phyloP scores from a whole-genome alignment of 148 eudicot genomes.

The Camellia japonica region DNA sequence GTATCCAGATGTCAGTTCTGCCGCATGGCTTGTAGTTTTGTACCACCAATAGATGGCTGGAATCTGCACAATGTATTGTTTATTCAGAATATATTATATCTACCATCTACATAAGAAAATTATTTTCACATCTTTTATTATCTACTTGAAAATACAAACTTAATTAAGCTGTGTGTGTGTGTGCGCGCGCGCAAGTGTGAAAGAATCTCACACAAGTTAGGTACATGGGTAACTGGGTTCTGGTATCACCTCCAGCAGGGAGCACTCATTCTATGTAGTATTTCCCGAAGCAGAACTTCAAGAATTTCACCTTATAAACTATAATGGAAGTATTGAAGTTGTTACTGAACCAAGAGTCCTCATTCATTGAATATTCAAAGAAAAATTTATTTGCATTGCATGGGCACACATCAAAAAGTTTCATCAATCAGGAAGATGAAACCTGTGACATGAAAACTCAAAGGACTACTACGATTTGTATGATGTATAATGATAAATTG shows the following conservation, averaged over 20 bases:
- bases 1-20: conserved; percentile 72
- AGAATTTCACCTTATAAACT: not conserved
- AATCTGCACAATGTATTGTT: conserved; percentile 35
- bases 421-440: not conserved
- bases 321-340: not conserved
- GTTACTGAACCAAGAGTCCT: not conserved
- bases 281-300: not conserved
- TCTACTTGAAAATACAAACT: not conserved
- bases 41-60: conserved; percentile 76
- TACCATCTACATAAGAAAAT: not conserved
- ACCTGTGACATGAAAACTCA: not conserved
- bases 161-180: not conserved
- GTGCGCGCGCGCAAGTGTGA: not conserved
- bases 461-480: not conserved
- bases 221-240: not conserved
- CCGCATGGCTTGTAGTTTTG: conserved; percentile 66
- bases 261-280: not conserved
- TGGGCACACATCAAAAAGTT: conserved; percentile 4
- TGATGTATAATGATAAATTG: not conserved
- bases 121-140: not conserved
- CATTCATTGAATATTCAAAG: not conserved
- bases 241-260: not conserved
- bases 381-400: not conserved
- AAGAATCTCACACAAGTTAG: too few relatives aligned
- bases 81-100: not conserved